These are phyloP conservation scores for Lasiodiplodia sp. DNA, from an alignment of 2,329 filamentous ascomycete species.

Conservation along the genomic window DNA sequence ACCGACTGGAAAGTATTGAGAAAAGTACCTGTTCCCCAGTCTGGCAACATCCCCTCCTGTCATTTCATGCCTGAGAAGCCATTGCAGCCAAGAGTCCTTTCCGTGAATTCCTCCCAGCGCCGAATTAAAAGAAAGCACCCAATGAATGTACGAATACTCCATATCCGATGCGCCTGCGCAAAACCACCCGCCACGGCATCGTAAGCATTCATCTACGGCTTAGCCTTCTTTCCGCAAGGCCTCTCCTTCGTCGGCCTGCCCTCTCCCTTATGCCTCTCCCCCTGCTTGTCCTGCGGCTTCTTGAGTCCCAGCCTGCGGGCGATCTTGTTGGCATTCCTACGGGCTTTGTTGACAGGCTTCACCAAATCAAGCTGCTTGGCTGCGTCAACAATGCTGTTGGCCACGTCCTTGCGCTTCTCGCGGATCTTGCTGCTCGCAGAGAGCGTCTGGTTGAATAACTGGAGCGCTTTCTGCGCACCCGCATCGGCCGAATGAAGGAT, in stretches of 20 bases:
- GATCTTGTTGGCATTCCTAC: constrained; percentile 41
- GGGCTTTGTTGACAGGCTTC: constrained; percentile 39
- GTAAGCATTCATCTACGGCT: constrained; percentile 6
- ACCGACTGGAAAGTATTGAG: constrained; percentile 9
- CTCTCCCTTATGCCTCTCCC: constrained; percentile 4
- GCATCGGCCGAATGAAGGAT: constrained; percentile 9
- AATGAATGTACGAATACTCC: constrained; percentile 16
- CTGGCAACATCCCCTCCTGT: not conserved
- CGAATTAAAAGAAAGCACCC: constrained; percentile 4
- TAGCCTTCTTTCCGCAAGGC: constrained; percentile 12
- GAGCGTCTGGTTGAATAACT: constrained; percentile 24
- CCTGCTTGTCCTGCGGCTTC: constrained; percentile 8
- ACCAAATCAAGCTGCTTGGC: constrained; percentile 31
- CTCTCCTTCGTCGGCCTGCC: not conserved
- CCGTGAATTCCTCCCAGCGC: constrained; percentile 4
- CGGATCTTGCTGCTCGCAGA: not conserved
- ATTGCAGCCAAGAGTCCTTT: constrained; percentile 1
- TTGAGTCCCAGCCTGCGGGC: constrained; percentile 31
- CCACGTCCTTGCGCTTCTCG: not conserved
- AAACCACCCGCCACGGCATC: constrained; percentile 1
- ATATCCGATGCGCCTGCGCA: constrained; percentile 25
- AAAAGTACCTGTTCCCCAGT: constrained; percentile 8
- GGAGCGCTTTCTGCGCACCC: constrained; percentile 7
- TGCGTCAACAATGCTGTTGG: not conserved
- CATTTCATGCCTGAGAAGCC: not conserved